A percentile compares a stretch with the other conserved stretches of the same genome.
phyloP scores from a whole-genome alignment of 192 early-diverging fungal species.

The Coemansia sp. region DNA sequence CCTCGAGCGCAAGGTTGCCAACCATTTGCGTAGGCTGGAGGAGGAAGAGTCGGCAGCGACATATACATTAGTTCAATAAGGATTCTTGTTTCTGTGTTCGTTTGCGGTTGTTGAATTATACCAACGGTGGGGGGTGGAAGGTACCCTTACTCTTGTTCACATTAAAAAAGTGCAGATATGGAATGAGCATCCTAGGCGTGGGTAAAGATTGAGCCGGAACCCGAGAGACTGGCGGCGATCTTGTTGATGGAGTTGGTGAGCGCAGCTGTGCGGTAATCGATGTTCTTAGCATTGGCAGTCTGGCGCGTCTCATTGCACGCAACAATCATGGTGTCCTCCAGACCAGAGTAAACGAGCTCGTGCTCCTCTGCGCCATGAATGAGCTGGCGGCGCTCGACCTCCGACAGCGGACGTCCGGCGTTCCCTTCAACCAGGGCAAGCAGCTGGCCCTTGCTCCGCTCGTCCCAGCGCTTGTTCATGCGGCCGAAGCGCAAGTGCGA shows the following conservation, averaged over 20 bases:
- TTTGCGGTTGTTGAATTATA: too few relatives aligned
- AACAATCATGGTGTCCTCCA: constrained; percentile 84
- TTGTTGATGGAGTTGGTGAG: constrained; percentile 79
- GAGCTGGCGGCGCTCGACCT: constrained; percentile 70
- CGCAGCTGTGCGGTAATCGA: constrained; percentile 78
- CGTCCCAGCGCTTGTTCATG: constrained; percentile 84
- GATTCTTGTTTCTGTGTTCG: background rate
- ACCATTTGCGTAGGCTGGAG: constrained; percentile 41
- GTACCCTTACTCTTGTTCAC: too few relatives aligned
- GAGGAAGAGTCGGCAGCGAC: constrained; percentile 30
- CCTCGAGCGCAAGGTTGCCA: constrained; percentile 53
- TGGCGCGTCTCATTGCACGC: constrained; percentile 72
- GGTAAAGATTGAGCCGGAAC: constrained; percentile 77
- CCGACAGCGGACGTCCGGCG: constrained; percentile 70
- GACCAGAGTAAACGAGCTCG: constrained; percentile 80
- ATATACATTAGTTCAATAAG: constrained; percentile 38
- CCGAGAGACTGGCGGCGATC: constrained; percentile 70
- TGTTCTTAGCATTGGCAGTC: constrained; percentile 63
- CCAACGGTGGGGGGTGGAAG: too few relatives aligned
- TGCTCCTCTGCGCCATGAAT: constrained; percentile 82
- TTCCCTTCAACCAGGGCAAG: constrained; percentile 70
- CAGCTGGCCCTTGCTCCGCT: constrained; percentile 69
- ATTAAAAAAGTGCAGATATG: too few relatives aligned
- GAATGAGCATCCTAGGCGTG: constrained; percentile 11
- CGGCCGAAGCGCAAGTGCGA: constrained; percentile 83